A percentile compares a stretch with the other conserved stretches of the same genome.
Conservation (phyloP, 2,329 filamentous ascomycete genomes). For the Nemania abortiva region DNA sequence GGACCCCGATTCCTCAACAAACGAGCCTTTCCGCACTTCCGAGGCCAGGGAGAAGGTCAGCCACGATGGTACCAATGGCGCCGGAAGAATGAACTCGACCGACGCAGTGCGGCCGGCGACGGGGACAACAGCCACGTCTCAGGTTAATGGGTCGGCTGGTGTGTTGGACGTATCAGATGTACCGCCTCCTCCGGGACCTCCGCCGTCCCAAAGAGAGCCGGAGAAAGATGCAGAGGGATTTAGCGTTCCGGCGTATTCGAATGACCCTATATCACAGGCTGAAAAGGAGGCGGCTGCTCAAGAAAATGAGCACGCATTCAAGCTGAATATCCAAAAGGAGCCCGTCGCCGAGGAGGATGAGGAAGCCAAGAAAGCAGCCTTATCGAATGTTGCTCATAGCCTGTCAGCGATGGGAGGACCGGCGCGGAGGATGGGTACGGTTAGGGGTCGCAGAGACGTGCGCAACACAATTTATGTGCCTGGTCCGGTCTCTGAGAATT, state of each 20-base stretch:
- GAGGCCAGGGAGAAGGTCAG: conserved; percentile 51
- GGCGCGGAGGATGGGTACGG: conserved; percentile 77
- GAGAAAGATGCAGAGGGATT: conserved; percentile 81
- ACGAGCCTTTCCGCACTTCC: conserved; percentile 47
- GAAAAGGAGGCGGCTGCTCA: conserved; percentile 73
- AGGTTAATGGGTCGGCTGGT: conserved; percentile 62
- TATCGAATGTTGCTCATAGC: conserved; percentile 81
- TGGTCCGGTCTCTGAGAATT: conserved; percentile 50
- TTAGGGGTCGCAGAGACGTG: conserved; percentile 90
- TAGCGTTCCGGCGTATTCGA: conserved; percentile 73
- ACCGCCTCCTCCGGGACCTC: conserved; percentile 64
- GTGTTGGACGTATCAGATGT: conserved; percentile 63
- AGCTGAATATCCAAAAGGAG: conserved; percentile 82
- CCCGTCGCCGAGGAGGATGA: conserved; percentile 83
- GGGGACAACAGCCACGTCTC: conserved; percentile 50
- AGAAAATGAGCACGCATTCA: conserved; percentile 76
- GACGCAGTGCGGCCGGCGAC: conserved; percentile 49
- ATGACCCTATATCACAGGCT: conserved; percentile 77
- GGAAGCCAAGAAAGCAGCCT: conserved; percentile 77
- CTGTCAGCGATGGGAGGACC: conserved; percentile 74
- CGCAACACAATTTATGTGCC: conserved; percentile 90
- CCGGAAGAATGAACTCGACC: conserved; percentile 54
- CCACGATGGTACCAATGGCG: conserved; percentile 62
- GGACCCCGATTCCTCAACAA: conserved; percentile 59
- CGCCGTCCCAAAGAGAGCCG: conserved; percentile 59